Evolutionary conservation across 176 grass and related monocot species (phyloP).

Genomic region (Rhynchospora tenuis): DNA sequence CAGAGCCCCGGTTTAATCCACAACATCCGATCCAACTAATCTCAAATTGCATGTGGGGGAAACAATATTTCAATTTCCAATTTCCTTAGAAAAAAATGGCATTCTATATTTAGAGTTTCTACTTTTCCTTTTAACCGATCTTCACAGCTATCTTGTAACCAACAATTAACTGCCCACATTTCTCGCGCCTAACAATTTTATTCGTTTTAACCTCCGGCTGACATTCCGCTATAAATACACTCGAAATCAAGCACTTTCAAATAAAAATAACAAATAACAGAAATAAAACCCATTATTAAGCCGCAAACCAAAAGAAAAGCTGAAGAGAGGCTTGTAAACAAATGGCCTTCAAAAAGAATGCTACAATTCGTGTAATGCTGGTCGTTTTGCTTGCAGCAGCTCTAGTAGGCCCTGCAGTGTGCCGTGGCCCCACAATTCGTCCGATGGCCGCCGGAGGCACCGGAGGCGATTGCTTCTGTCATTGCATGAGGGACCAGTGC

Average conservation of each 20-base stretch:
- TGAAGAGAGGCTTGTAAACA: neutral
- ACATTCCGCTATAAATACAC: neutral
- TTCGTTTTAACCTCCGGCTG: neutral
- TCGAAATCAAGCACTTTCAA: neutral
- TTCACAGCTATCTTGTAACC: neutral
- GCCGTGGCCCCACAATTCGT: neutral
- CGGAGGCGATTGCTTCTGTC: slow-evolving; percentile 19
- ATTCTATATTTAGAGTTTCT: neutral
- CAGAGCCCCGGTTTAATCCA: neutral
- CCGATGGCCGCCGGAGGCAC: neutral
- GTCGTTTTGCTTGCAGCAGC: neutral
- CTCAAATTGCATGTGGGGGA: neutral
- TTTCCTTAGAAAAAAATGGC: neutral
- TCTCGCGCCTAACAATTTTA: neutral
- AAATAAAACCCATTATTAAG: neutral
- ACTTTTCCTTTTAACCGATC: neutral
- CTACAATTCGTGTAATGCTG: neutral
- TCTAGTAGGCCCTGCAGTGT: neutral
- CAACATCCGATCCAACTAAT: neutral
- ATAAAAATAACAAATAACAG: neutral
- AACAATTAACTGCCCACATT: neutral
- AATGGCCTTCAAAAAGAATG: slow-evolving; percentile 17
- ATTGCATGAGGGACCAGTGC: slow-evolving; percentile 25
- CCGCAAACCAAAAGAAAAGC: neutral
- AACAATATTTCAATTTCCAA: neutral